Evolutionary conservation across 768 basidiomycete genomes (phyloP).

Genomic region (Macrocybe gigantea): DNA sequence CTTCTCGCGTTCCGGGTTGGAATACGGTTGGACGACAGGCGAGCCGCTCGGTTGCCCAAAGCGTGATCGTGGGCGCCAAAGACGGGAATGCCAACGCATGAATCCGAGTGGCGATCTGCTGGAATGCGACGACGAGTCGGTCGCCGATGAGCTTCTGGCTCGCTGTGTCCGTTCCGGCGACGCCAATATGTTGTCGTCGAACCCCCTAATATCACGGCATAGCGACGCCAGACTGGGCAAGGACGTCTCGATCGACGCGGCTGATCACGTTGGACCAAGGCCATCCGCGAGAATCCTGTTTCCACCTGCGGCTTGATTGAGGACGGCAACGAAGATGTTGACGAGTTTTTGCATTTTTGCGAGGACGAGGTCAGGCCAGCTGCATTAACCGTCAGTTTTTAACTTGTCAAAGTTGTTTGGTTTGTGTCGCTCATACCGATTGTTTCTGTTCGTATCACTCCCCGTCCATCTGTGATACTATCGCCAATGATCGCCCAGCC

Average conservation of each 20-base stretch:
- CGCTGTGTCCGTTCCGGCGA: conserved; percentile 23
- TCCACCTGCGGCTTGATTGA: conserved; percentile 48
- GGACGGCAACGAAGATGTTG: conserved; percentile 28
- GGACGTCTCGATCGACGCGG: conserved; percentile 46
- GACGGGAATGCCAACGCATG: conserved; percentile 36
- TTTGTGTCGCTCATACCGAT: conserved; percentile 23
- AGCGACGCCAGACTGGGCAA: conserved; percentile 40
- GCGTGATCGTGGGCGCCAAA: conserved; percentile 47
- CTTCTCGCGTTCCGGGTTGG: conserved; percentile 30
- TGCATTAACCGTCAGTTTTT: conserved; percentile 5
- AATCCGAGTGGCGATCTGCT: conserved; percentile 37
- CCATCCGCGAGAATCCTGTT: conserved; percentile 47
- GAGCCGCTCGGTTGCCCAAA: conserved; percentile 28
- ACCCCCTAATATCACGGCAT: conserved; percentile 48
- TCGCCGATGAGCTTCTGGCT: conserved; percentile 32
- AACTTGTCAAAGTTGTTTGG: neutral
- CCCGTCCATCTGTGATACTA: conserved; percentile 50
- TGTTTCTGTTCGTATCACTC: conserved; percentile 36
- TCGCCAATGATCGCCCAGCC: conserved; percentile 43
- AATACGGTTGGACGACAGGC: conserved; percentile 29
- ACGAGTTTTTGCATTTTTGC: conserved; percentile 30
- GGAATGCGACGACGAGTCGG: conserved; percentile 36
- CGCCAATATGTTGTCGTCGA: conserved; percentile 49
- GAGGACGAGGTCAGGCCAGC: conserved; percentile 45
- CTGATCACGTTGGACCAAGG: conserved; percentile 38